Evolutionary conservation across 2,329 filamentous ascomycete genomes (phyloP).

Genomic region (Onygenales sp.): DNA sequence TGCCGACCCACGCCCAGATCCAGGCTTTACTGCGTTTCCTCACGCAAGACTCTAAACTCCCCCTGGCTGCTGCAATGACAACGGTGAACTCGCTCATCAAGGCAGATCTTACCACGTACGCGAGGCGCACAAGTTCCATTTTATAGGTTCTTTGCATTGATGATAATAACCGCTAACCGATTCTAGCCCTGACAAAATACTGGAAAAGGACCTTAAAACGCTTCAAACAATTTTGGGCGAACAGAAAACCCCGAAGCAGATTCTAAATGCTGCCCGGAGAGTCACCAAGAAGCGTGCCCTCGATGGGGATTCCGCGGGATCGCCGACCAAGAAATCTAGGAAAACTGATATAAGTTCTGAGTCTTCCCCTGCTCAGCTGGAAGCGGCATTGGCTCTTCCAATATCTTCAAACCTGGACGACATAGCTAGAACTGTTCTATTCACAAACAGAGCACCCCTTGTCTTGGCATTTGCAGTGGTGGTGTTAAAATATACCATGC

Average conservation of each 20-base stretch:
- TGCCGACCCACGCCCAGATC: conserved; percentile 18
- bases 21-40: conserved; percentile 47
- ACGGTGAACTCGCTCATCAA: conserved; percentile 47
- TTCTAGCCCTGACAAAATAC: conserved; percentile 35
- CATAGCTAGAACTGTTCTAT: conserved; percentile 49
- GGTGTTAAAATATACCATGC: conserved; percentile 70
- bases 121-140: conserved; percentile 2
- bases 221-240: conserved; percentile 40
- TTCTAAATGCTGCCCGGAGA: conserved; percentile 48
- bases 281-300: conserved; percentile 46
- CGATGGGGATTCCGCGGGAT: conserved; percentile 19
- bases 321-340: conserved; percentile 31
- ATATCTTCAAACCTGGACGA: conserved; percentile 38
- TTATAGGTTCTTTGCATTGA: conserved; percentile 9
- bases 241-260: conserved; percentile 47
- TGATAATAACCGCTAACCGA: not conserved
- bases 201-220: conserved; percentile 36
- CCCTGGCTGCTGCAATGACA: conserved; percentile 44
- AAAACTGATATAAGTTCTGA: conserved; percentile 7
- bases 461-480: conserved; percentile 71
- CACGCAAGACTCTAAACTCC: conserved; percentile 47
- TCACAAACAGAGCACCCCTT: conserved; percentile 73
- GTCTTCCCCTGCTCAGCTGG: conserved; percentile 22
- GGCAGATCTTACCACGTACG: conserved; percentile 35
- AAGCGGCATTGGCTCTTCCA: conserved; percentile 26